Conservation (phyloP, 352 stramenopile species). For the Globisporangium paddicum region DNA sequence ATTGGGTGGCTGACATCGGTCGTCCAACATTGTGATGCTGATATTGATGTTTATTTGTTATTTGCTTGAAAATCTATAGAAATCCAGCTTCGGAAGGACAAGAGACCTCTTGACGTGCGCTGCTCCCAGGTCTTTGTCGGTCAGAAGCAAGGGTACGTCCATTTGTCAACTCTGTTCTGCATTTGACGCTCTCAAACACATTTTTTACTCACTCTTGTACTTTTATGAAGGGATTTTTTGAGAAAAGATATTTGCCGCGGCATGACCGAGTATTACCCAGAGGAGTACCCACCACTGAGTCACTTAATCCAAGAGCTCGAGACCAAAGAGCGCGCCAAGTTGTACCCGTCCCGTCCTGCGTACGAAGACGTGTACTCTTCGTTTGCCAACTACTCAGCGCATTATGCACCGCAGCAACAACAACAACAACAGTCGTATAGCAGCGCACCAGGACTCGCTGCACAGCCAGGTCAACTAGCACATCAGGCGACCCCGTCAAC, state of each 20-base stretch:
- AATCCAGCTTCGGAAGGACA: slow-evolving; percentile 58
- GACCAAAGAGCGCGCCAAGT: slow-evolving; percentile 34
- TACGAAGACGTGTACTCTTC: slow-evolving; percentile 72
- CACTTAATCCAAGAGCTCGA: slow-evolving; percentile 68
- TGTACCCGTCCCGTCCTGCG: slow-evolving; percentile 55
- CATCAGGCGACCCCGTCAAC: slow-evolving; percentile 4
- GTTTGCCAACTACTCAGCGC: slow-evolving; percentile 50
- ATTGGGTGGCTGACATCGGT: too few species aligned
- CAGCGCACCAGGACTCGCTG: neutral
- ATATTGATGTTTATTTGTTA: neutral
- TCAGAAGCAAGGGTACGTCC: slow-evolving; percentile 84
- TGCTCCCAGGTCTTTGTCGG: slow-evolving; percentile 65
- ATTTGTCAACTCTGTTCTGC: neutral
- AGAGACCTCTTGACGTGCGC: slow-evolving; percentile 50
- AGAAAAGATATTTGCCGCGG: slow-evolving; percentile 73
- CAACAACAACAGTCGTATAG: slow-evolving; percentile 6
- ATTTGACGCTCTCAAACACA: neutral
- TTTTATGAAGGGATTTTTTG: slow-evolving; percentile 42
- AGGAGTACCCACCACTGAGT: slow-evolving; percentile 72
- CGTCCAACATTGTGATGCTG: neutral
- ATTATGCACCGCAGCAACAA: slow-evolving; percentile 3
- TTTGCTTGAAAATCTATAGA: slow-evolving; percentile 26
- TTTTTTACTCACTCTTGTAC: neutral
- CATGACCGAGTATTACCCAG: slow-evolving; percentile 68
- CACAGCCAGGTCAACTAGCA: slow-evolving; percentile 4